Conservation (phyloP, 2,329 filamentous ascomycete genomes). For the Fusarium sp. region DNA sequence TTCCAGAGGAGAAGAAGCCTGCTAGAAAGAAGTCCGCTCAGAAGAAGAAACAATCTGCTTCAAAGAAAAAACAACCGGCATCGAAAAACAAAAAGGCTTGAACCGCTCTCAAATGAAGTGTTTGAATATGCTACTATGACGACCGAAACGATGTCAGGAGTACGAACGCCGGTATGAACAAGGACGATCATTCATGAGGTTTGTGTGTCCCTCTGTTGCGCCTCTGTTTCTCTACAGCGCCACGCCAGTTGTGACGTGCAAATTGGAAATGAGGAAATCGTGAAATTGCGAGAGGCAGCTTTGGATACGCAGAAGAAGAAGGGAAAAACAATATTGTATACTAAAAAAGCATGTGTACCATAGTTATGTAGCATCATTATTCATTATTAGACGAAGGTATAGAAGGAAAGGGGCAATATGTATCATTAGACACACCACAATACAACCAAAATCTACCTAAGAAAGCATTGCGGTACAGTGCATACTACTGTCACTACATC, state of each 20-base stretch:
- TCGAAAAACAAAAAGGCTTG: not conserved
- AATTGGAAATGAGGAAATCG: not conserved
- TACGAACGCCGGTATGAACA: not conserved
- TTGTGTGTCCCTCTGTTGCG: not conserved
- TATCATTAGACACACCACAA: not conserved
- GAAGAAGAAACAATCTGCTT: not conserved
- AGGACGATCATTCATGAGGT: not conserved
- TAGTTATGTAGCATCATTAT: slow-evolving; percentile 19
- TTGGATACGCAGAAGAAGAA: not conserved
- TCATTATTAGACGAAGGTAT: not conserved
- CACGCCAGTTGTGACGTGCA: not conserved
- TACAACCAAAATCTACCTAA: no score
- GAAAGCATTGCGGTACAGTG: no score
- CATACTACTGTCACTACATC: not conserved
- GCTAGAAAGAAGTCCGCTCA: not conserved
- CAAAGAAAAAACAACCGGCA: not conserved
- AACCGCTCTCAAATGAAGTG: not conserved
- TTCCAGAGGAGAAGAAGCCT: not conserved
- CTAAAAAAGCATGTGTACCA: slow-evolving; percentile 9
- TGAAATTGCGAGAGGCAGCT: not conserved
- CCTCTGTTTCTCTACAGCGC: not conserved
- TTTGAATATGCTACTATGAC: not conserved
- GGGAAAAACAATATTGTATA: slow-evolving; percentile 8
- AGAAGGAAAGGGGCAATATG: not conserved
- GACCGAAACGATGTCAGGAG: not conserved